phyloP scores from a whole-genome alignment of 495 filamentous ascomycete genomes.

The Neurospora cerealis region DNA sequence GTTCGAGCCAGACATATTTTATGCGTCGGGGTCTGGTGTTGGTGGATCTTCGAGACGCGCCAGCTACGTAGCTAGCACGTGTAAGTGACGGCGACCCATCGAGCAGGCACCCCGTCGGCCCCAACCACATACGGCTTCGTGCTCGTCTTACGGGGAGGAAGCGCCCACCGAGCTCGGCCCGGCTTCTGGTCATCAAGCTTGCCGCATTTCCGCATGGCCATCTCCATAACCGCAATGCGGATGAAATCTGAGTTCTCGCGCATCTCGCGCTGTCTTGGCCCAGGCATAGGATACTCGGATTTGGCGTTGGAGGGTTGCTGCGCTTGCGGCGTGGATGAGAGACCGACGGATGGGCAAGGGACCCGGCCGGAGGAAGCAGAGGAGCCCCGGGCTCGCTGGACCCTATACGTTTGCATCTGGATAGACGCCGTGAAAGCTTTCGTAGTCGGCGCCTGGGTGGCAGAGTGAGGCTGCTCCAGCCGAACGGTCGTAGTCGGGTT shows the following conservation, averaged over 20 bases:
- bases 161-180: constrained; percentile 70
- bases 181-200: constrained; percentile 82
- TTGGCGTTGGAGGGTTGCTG: constrained; percentile 20
- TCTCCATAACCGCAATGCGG: constrained; percentile 87
- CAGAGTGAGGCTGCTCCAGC: constrained; percentile 44
- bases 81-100: constrained; percentile 34
- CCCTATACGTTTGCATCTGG: constrained; percentile 76
- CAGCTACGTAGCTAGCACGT: not conserved
- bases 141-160: constrained; percentile 69
- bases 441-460: constrained; percentile 16
- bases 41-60: not conserved
- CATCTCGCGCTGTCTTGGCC: constrained; percentile 71
- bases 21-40: not conserved
- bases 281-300: constrained; percentile 29
- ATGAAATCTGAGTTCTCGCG: constrained; percentile 93
- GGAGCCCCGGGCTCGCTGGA: constrained; percentile 34
- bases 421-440: constrained; percentile 61
- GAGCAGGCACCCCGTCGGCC: constrained; percentile 38
- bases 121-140: constrained; percentile 43
- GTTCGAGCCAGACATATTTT: not conserved
- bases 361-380: constrained; percentile 27
- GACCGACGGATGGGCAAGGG: constrained; percentile 21
- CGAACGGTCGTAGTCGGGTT: constrained; percentile 68
- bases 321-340: constrained; percentile 31
- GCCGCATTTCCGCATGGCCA: constrained; percentile 88